Base-by-base conservation (phyloP, 2,329 filamentous ascomycete species). In the Xylariaceae sp. region DNA sequence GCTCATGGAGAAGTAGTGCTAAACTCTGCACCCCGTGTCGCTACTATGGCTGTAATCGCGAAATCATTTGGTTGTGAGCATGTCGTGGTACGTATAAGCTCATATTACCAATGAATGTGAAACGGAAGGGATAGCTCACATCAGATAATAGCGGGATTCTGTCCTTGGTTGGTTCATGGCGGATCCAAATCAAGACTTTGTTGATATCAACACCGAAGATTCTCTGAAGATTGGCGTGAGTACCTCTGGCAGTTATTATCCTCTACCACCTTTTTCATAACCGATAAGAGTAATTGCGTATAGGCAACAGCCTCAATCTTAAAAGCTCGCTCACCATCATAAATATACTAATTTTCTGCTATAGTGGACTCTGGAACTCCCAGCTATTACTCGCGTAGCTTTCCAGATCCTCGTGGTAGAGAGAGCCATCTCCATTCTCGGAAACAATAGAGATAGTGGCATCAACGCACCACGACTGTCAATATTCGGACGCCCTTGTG, bases 331-430 rank as follows among this genome's bases (percentile, higher is more conserved):
- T 1, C 35, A 21, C 11, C 1, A 13, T 11, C 9, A 1, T 2
- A 51, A 10, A 5, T 10, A 45, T 37, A 44, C 7, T 55, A 18
- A 57, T 18, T 8, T 1, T 15, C 9, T 4, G 1, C 11, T 29
- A 7, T 16, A 59, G 4, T 76, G 77, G 58, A 69, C 69, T 3
- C 61, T 85, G 5, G 57, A 77, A 52, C 71, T 77, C 8, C 65
- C 71, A 0, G 65, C 72, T 10, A 64, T 84, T 2, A 71, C 77
- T 0, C 75, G 75, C 26, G 64, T 71, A 16, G 74, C 84, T 0
- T 88, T 87, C 59, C 74, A 77, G 9, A 78, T 87, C 21, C 74
- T 89, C 4, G 85, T 88, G 18, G 83, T 80, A 15, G 86, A 89
- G 63, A 75, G 81, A 45, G 85, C 53, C 18, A 3, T 52, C 3